These are phyloP conservation scores for Curvularia eragrostidis DNA, from an alignment of 2,329 filamentous ascomycete genomes.

Conservation along the genomic window DNA sequence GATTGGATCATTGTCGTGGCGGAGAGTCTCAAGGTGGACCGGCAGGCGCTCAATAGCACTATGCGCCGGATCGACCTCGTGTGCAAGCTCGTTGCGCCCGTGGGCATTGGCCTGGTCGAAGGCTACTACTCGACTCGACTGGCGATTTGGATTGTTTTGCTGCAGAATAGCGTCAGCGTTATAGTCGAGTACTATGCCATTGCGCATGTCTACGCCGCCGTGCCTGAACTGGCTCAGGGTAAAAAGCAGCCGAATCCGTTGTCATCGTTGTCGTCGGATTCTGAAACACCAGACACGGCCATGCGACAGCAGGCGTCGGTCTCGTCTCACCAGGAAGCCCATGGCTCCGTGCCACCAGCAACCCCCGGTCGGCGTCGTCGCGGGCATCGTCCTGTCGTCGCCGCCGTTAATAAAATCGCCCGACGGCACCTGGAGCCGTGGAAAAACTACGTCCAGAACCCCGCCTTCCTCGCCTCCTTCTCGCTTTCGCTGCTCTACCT, in stretches of 20 bases:
- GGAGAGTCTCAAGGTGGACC: constrained; percentile 38
- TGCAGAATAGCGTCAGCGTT: constrained; percentile 59
- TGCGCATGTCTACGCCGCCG: constrained; percentile 48
- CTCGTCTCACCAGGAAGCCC: constrained; percentile 3
- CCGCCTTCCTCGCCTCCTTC: constrained; percentile 67
- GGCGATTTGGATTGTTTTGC: constrained; percentile 60
- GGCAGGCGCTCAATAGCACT: constrained; percentile 60
- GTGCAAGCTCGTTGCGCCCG: constrained; percentile 63
- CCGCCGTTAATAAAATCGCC: constrained; percentile 3
- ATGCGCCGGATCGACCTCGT: constrained; percentile 67
- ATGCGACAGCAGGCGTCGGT: constrained; percentile 4
- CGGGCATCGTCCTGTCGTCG: constrained; percentile 1
- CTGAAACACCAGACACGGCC: constrained; percentile 15
- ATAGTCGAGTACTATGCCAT: constrained; percentile 63
- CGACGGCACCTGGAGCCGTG: constrained; percentile 27
- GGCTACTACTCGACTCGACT: constrained; percentile 56
- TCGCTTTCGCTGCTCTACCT: constrained; percentile 66
- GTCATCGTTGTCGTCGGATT: background rate
- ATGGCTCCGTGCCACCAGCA: constrained; percentile 2
- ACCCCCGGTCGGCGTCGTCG: constrained; percentile 11
- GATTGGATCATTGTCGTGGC: constrained; percentile 71
- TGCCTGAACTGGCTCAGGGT: constrained; percentile 39
- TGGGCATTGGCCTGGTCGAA: constrained; percentile 60
- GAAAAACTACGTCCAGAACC: constrained; percentile 59
- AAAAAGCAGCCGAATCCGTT: constrained; percentile 12